A percentile compares a stretch with the other conserved stretches of the same genome.
Conservation (phyloP, 371 early-diverging fungal species). For the Chytridiales sp. region DNA sequence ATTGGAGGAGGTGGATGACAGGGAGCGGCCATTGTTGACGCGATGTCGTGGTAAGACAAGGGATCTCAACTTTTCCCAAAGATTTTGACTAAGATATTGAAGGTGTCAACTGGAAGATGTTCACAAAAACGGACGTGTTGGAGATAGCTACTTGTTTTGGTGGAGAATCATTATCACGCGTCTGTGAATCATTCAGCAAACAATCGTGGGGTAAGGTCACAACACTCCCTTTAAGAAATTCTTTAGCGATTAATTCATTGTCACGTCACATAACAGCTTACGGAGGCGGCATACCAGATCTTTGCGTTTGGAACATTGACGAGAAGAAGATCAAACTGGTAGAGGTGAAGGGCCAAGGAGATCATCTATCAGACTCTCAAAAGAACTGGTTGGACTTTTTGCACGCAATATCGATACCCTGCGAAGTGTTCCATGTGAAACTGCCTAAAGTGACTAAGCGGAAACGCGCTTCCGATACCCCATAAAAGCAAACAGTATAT, state of each 20-base stretch:
- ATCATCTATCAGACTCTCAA: conserved; percentile 32
- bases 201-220: conserved; percentile 27
- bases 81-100: neutral
- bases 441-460: no score
- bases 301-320: conserved; percentile 38
- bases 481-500: no score
- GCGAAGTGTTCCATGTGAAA: conserved; percentile 26
- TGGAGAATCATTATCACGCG: conserved; percentile 26
- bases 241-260: no score
- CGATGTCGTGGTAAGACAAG: conserved; percentile 22
- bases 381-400: conserved; percentile 38
- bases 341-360: conserved; percentile 45
- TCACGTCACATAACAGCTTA: conserved; percentile 23
- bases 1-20: conserved; percentile 13
- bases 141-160: conserved; percentile 40
- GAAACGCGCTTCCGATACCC: no score
- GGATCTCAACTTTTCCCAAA: neutral
- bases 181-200: conserved; percentile 33
- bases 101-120: conserved; percentile 38
- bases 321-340: conserved; percentile 33
- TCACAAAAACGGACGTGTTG: conserved; percentile 25
- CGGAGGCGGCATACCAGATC: conserved; percentile 44
- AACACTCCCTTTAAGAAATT: no score
- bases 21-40: conserved; percentile 22
- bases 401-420: conserved; percentile 16